Percentiles rank a stretch among this genome's conserved stretches.
These are phyloP conservation scores for Neurospora sp. DNA, from an alignment of 2,329 filamentous ascomycete genomes.

Conservation along the genomic window DNA sequence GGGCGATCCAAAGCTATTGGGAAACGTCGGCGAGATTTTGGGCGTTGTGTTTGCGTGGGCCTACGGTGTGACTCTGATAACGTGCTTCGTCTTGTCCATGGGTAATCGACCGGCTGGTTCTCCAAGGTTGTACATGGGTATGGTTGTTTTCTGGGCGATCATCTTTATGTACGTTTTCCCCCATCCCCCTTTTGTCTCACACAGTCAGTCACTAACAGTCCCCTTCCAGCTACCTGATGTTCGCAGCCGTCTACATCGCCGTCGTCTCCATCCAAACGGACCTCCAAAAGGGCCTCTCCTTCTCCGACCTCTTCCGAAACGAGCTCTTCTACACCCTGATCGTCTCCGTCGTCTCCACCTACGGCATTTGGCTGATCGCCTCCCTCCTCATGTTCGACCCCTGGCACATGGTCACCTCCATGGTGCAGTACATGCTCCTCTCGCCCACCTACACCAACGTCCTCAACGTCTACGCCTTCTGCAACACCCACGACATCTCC, in stretches of 20 bases:
- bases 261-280: conserved; percentile 74
- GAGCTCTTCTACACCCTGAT: conserved; percentile 88
- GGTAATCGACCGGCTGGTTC: conserved; percentile 93
- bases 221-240: conserved; percentile 65
- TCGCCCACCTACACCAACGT: conserved; percentile 98
- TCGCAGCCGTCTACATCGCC: conserved; percentile 90
- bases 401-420: conserved; percentile 98
- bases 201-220: conserved; percentile 13
- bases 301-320: conserved; percentile 72
- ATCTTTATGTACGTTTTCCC: conserved; percentile 69
- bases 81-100: conserved; percentile 89
- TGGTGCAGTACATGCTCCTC: conserved; percentile 87
- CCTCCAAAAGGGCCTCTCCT: conserved; percentile 53
- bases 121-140: conserved; percentile 86
- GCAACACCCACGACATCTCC: conserved; percentile 94
- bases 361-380: conserved; percentile 83
- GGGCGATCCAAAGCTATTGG: conserved; percentile 58
- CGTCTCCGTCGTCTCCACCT: conserved; percentile 84
- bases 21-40: conserved; percentile 67
- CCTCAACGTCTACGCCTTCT: conserved; percentile 97
- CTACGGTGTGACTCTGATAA: conserved; percentile 83
- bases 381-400: conserved; percentile 94
- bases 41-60: conserved; percentile 93
- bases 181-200: background rate
- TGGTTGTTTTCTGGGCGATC: conserved; percentile 96